A percentile compares a stretch with the other conserved stretches of the same genome.
Conservation (phyloP, 2,329 filamentous ascomycete genomes). For the Fonsecaea pugnacius region DNA sequence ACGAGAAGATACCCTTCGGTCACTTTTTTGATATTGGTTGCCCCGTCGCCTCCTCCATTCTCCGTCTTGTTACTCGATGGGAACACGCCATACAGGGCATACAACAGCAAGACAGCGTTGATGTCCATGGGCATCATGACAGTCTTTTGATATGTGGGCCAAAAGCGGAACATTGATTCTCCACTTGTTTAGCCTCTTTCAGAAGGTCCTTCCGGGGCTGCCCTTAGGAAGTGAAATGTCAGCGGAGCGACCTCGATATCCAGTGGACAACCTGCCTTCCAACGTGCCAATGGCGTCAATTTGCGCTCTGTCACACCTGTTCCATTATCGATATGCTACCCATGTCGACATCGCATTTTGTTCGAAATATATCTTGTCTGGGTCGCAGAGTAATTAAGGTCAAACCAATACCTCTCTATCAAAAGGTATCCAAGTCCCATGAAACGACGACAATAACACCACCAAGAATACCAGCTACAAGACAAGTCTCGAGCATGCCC, state of each 20-base stretch:
- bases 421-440: background rate
- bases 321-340: background rate
- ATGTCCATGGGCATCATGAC: background rate
- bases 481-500: background rate
- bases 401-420: background rate
- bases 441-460: background rate
- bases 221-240: background rate
- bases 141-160: background rate
- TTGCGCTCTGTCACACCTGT: background rate
- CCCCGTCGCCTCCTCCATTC: background rate
- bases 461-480: background rate
- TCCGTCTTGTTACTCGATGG: background rate
- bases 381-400: background rate
- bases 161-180: background rate
- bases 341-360: background rate
- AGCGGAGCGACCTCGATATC: background rate
- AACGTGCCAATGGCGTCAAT: background rate
- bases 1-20: background rate
- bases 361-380: background rate
- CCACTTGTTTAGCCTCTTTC: background rate
- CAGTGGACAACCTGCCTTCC: background rate
- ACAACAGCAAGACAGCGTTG: background rate
- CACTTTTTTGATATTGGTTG: background rate
- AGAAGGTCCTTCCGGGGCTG: constrained; percentile 2
- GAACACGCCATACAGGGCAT: background rate